Conservation (phyloP, 331 rosid species). For the Acacia pycnantha region DNA sequence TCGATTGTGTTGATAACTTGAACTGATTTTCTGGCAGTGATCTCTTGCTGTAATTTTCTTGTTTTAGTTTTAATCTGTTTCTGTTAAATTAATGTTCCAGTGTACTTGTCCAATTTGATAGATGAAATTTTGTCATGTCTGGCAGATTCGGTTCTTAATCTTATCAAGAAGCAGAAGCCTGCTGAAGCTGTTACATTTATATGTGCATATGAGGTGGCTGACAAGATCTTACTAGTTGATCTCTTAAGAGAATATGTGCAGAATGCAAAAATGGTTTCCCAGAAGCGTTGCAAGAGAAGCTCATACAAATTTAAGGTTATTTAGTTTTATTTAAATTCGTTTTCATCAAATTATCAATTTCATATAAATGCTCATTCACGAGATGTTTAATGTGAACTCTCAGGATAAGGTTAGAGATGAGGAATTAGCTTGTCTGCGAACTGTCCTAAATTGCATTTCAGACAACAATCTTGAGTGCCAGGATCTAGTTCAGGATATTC, state of each 20-base stretch:
- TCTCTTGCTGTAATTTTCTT: too few species aligned
- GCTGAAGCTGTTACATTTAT: constrained; percentile 58
- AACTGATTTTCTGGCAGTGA: too few species aligned
- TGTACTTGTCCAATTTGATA: constrained; percentile 1
- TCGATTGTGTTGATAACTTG: too few species aligned
- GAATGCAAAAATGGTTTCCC: constrained; percentile 7
- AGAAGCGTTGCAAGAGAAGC: constrained; percentile 18
- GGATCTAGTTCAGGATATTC: constrained; percentile 26
- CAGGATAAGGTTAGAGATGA: constrained; percentile 41
- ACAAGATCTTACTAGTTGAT: constrained; percentile 41
- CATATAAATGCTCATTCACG: not conserved
- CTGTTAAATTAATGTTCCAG: not conserved
- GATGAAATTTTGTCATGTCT: not conserved
- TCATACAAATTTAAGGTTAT: constrained; percentile 39
- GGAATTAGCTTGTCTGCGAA: constrained; percentile 37
- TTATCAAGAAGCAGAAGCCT: constrained; percentile 38
- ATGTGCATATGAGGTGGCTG: constrained; percentile 49
- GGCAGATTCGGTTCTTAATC: constrained; percentile 49
- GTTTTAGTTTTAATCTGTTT: not conserved
- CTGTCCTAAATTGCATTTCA: constrained; percentile 35
- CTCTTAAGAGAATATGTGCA: constrained; percentile 34
- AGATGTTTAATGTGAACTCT: constrained; percentile 8
- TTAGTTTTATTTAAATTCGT: not conserved
- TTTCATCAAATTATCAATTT: constrained; percentile 13
- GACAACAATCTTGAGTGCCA: constrained; percentile 38